Evolutionary conservation across 306 rosid species (phyloP), one percentile per base, ranked within the genome.

Genomic region (Quercus parvula): DNA sequence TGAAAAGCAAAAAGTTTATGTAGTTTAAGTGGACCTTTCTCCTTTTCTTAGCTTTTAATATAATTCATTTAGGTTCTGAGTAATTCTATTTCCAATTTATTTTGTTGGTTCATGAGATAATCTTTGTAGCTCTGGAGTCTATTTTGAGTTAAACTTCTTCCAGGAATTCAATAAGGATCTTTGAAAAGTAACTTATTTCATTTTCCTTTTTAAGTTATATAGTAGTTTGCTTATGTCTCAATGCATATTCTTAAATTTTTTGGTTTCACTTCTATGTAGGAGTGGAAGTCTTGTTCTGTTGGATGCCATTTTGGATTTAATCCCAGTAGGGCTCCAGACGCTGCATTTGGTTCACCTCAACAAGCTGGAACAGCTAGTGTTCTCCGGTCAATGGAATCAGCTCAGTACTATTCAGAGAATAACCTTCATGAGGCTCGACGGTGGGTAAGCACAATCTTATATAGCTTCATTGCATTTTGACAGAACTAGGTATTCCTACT

Each of bases 391-490:
- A 95, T 95, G 99, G 99, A 93, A 85, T 95, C 99, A 10, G 27
- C 96, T 28, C 79, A 84, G 58, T 95, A 95, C 78, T 95, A 89
- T 87, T 13, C 68, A 70, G 94, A 90, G 82, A 95, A 93, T 79
- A 80, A 90, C 83, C 55, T 95, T 87, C 86, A 74, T 76, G 61
- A 68, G 84, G 99, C 99, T 85, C 91, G 94, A 93, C 94, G 99
- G 99, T 95, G 97, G 99, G 99, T 91, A 95, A 95, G 99, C 96
- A 93, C 90, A 81, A 77, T 82, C 61, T 71, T 55, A 79, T 85
- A 59, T 78, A 61, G 86, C 86, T 78, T 82, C 70, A 59, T 77
- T 87, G 84, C 35, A 46, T 76, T 83, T 54, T 63, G 74, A 81
- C 72, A 61, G 81, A 79, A 18, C 33, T 31, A 20, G 35, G 33